phyloP scores from a whole-genome alignment of 2,329 filamentous ascomycete species.

The Onygenales sp. region DNA sequence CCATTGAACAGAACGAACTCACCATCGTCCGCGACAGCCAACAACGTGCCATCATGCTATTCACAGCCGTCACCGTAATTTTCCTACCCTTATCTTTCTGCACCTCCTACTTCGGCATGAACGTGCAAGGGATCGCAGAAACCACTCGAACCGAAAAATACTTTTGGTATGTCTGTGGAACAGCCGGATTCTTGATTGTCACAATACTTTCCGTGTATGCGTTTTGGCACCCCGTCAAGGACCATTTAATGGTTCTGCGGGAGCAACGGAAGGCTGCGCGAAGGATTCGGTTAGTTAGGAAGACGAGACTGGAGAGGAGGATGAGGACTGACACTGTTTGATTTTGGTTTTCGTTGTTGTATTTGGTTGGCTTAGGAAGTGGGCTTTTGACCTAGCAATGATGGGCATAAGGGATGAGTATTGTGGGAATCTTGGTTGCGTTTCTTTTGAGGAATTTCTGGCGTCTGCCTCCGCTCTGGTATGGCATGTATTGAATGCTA shows the following conservation, averaged over 20 bases:
- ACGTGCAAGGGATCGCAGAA: conserved; percentile 13
- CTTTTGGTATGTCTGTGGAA: conserved; percentile 11
- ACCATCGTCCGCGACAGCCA: conserved; percentile 2
- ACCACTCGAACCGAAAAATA: conserved; percentile 6
- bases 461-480: too few species aligned
- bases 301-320: background rate
- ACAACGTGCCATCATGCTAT: conserved; percentile 5
- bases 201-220: background rate
- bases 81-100: conserved; percentile 14
- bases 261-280: background rate
- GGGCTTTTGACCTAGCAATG: too few species aligned
- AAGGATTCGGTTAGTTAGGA: background rate
- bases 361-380: background rate
- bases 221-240: conserved; percentile 1
- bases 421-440: too few species aligned
- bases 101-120: conserved; percentile 15
- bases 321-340: background rate
- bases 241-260: background rate
- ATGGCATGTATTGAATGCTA: too few species aligned
- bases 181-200: background rate
- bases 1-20: conserved; percentile 3
- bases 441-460: too few species aligned
- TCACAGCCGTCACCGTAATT: conserved; percentile 13
- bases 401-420: too few species aligned
- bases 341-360: background rate